phyloP scores from a whole-genome alignment of 2,329 filamentous ascomycete genomes.

The Colletotrichum orchidophilum region DNA sequence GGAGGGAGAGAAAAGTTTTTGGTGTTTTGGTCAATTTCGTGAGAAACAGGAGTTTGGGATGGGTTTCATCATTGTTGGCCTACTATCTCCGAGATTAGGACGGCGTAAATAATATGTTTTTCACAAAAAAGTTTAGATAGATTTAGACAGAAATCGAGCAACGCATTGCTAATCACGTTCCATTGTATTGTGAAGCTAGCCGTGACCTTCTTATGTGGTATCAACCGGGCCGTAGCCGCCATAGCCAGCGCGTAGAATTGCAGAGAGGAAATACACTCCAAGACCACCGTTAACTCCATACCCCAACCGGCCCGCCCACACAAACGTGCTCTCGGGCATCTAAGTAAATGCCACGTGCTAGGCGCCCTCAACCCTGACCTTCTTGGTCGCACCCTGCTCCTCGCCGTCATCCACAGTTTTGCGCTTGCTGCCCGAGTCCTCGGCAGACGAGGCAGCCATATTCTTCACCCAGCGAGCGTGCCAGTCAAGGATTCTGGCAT shows the following conservation, averaged over 20 bases:
- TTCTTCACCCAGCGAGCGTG: constrained; percentile 51
- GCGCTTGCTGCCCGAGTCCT: constrained; percentile 53
- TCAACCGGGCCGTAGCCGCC: constrained; percentile 27
- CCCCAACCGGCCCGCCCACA: background rate
- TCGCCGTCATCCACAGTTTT: constrained; percentile 48
- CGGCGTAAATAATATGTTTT: background rate
- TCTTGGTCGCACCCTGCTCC: constrained; percentile 51
- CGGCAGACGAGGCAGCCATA: constrained; percentile 33
- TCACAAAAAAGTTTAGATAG: background rate
- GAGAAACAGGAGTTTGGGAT: background rate
- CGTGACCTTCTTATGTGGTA: constrained; percentile 21
- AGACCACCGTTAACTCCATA: constrained; percentile 23
- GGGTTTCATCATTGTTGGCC: background rate
- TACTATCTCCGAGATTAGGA: background rate
- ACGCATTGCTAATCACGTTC: background rate
- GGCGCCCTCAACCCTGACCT: constrained; percentile 49
- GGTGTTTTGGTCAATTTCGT: background rate
- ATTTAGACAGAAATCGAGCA: background rate
- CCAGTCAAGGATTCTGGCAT: constrained; percentile 69
- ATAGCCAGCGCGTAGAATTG: constrained; percentile 13
- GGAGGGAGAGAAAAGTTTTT: background rate
- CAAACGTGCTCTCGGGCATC: background rate
- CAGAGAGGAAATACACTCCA: constrained; percentile 4
- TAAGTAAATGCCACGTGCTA: background rate
- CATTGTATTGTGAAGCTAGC: background rate